Conservation (phyloP, 306 rosid genomes). For the Vicia villosa region DNA sequence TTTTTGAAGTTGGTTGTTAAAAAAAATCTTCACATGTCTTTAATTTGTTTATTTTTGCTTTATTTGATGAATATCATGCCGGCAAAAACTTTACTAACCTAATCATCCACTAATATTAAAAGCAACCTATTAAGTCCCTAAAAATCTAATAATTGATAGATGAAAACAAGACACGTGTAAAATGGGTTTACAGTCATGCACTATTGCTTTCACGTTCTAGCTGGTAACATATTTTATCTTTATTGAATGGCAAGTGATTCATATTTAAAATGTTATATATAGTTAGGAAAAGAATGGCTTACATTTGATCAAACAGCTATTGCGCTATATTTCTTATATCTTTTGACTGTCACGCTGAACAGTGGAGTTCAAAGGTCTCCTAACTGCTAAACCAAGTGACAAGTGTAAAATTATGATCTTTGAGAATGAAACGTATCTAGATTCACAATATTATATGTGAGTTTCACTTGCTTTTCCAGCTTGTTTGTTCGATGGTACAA, state of each 20-base stretch:
- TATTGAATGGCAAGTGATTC: conserved; percentile 37
- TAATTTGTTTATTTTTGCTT: conserved; percentile 17
- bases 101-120: conserved; percentile 36
- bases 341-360: conserved; percentile 72
- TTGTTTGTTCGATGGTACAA: conserved; percentile 28
- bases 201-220: conserved; percentile 6
- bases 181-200: conserved; percentile 10
- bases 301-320: conserved; percentile 39
- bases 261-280: neutral
- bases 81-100: conserved; percentile 36
- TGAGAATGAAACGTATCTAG: conserved; percentile 52
- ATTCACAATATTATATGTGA: neutral
- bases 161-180: conserved; percentile 40
- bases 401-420: conserved; percentile 46
- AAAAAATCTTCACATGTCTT: too few species aligned
- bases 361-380: conserved; percentile 39
- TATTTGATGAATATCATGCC: neutral
- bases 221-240: neutral
- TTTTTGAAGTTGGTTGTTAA: too few species aligned
- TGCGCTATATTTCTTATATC: conserved; percentile 75
- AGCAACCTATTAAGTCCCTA: conserved; percentile 23
- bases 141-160: conserved; percentile 3
- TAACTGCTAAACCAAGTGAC: conserved; percentile 49
- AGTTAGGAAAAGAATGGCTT: neutral
- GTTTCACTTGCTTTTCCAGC: conserved; percentile 5